These are phyloP conservation scores for Globisporangium nodosum DNA, from an alignment of 352 stramenopile genomes.

Conservation along the genomic window DNA sequence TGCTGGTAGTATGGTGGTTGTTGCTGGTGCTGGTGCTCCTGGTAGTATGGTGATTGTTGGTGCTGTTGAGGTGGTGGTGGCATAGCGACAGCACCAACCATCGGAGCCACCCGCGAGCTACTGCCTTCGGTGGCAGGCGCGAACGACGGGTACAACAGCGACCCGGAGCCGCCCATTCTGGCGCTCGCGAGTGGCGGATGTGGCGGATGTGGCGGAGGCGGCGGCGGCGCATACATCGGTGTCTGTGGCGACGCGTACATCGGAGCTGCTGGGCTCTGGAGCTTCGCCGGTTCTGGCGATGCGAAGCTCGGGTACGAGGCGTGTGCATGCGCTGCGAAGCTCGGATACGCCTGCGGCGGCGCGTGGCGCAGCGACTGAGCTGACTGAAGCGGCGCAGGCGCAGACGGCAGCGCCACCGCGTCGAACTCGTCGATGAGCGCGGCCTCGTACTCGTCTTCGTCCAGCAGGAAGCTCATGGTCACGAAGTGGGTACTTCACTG, in stretches of 20 bases:
- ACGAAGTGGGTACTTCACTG: too few relatives aligned
- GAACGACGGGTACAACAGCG: constrained; percentile 26
- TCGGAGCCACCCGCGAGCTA: neutral
- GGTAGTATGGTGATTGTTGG: neutral
- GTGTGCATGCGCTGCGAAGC: neutral
- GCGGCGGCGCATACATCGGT: neutral
- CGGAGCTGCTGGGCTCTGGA: neutral
- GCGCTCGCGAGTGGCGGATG: neutral
- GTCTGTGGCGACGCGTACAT: too few relatives aligned
- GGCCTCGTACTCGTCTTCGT: constrained; percentile 31
- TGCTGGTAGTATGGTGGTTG: neutral
- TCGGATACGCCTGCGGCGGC: neutral
- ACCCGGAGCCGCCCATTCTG: neutral
- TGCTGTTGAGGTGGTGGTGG: neutral
- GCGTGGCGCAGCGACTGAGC: constrained; percentile 2
- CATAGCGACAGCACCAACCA: neutral
- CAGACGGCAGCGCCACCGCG: constrained; percentile 2
- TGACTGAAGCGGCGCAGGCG: neutral
- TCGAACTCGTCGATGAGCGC: constrained; percentile 72
- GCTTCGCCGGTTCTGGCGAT: neutral
- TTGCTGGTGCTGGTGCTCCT: neutral
- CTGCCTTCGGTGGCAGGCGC: neutral
- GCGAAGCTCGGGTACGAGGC: neutral
- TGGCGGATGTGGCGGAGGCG: neutral
- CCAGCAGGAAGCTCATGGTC: constrained; percentile 1